Conservation (phyloP, 768 basidiomycete species). For the Pleurotus citrinopileatus region DNA sequence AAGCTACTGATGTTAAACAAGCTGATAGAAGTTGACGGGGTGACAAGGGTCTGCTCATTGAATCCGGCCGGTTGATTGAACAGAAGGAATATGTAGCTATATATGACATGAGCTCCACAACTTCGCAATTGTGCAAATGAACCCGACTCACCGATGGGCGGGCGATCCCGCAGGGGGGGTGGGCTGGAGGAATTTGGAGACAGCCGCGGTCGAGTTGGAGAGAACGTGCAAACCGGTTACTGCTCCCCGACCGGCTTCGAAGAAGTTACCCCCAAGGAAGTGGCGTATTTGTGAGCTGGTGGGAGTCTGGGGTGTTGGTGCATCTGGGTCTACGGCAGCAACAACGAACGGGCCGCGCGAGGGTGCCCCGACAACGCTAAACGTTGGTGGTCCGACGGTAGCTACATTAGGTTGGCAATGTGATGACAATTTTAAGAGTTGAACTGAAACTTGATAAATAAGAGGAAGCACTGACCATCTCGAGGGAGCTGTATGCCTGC, state of each 20-base stretch:
- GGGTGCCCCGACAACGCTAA: constrained; percentile 23
- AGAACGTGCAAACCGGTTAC: constrained; percentile 16
- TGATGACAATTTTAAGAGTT: not conserved
- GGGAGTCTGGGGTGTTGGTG: constrained; percentile 45
- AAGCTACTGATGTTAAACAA: constrained; percentile 44
- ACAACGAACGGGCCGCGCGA: constrained; percentile 43
- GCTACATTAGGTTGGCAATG: constrained; percentile 18
- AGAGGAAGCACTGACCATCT: constrained; percentile 23
- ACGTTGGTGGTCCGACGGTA: constrained; percentile 34
- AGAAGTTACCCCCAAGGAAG: constrained; percentile 43
- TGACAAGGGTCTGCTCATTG: constrained; percentile 36
- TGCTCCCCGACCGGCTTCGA: not conserved
- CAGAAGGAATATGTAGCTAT: constrained; percentile 46
- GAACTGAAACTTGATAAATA: too few relatives aligned
- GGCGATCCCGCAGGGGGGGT: constrained; percentile 39
- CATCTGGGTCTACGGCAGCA: constrained; percentile 46
- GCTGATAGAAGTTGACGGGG: constrained; percentile 28
- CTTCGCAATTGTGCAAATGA: not conserved
- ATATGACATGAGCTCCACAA: constrained; percentile 2
- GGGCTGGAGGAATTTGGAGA: constrained; percentile 38
- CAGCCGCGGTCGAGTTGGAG: constrained; percentile 37
- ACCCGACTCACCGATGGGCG: constrained; percentile 36
- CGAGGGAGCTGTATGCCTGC: constrained; percentile 32
- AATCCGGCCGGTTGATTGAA: constrained; percentile 42
- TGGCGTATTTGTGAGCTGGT: constrained; percentile 43